Conservation (phyloP, 768 basidiomycete genomes). For the Tylopilus sp. region DNA sequence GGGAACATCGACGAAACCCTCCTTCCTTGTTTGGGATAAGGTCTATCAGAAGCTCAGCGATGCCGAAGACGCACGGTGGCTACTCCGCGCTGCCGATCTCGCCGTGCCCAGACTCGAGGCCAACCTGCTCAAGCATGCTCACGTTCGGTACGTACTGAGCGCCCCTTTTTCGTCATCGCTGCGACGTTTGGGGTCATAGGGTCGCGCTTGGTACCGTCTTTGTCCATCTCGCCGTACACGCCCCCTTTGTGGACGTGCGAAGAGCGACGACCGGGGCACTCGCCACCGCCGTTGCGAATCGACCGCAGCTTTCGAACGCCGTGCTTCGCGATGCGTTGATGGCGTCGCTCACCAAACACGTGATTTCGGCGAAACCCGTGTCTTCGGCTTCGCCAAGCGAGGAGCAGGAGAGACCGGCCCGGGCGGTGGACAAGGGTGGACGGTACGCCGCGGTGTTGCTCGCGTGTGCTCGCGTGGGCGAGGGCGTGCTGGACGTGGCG, state of each 20-base stretch:
- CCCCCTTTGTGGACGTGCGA: constrained; percentile 51
- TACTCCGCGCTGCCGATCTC: constrained; percentile 62
- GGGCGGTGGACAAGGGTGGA: constrained; percentile 51
- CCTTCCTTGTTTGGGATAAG: constrained; percentile 86
- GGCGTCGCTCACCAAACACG: constrained; percentile 41
- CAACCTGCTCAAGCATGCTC: constrained; percentile 52
- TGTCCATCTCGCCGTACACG: constrained; percentile 65
- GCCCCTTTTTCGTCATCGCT: neutral
- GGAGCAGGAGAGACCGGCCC: constrained; percentile 39
- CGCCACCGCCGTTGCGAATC: constrained; percentile 31
- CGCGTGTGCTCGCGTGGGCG: constrained; percentile 44
- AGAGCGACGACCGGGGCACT: constrained; percentile 44
- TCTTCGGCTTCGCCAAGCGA: neutral
- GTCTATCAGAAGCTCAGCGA: constrained; percentile 71
- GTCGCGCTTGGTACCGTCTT: constrained; percentile 62
- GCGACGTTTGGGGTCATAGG: constrained; percentile 36
- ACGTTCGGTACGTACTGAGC: constrained; percentile 40
- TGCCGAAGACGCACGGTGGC: constrained; percentile 68
- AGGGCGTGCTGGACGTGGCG: constrained; percentile 34
- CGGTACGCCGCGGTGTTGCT: constrained; percentile 53
- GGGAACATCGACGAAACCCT: constrained; percentile 60
- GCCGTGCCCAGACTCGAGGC: constrained; percentile 43
- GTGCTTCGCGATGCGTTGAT: constrained; percentile 62
- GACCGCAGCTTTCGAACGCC: constrained; percentile 48
- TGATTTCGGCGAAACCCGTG: constrained; percentile 21